Percentiles rank a stretch among this genome's conserved stretches.
Conservation (phyloP, 1,284 basidiomycete genomes). For the Rhodotorula sp. region DNA sequence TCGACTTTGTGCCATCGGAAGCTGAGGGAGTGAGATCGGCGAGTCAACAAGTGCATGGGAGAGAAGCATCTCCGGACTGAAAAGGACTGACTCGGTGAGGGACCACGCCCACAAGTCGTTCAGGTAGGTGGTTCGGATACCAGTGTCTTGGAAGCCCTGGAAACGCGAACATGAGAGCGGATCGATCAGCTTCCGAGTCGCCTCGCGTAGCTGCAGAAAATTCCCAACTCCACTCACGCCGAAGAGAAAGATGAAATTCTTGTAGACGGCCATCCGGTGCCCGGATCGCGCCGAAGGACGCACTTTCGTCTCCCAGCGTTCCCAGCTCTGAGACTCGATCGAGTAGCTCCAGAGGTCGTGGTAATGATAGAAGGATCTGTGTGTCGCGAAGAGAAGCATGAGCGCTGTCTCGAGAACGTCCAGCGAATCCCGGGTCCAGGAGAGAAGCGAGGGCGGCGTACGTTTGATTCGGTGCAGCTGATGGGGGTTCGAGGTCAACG, state of each 20-base stretch:
- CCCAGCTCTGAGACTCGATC: constrained; percentile 74
- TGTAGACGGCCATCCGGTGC: constrained; percentile 90
- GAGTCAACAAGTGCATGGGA: too few relatives aligned
- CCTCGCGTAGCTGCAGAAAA: neutral
- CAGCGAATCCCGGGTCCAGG: neutral
- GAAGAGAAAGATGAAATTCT: constrained; percentile 79
- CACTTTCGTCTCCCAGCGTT: constrained; percentile 82
- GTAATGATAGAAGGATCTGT: constrained; percentile 77
- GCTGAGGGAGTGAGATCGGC: constrained; percentile 56
- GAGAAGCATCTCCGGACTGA: neutral
- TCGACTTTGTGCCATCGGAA: constrained; percentile 85
- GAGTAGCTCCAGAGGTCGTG: constrained; percentile 72
- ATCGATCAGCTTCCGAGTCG: neutral
- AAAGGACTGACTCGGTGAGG: constrained; percentile 26
- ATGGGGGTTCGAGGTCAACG: constrained; percentile 44
- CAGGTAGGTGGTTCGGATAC: constrained; percentile 42
- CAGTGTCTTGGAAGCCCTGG: constrained; percentile 35
- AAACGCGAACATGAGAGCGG: too few relatives aligned
- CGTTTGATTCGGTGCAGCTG: constrained; percentile 69
- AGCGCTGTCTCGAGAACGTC: neutral
- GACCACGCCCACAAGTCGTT: constrained; percentile 45
- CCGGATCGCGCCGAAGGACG: constrained; percentile 79
- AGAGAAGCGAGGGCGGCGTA: neutral
- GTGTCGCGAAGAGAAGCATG: neutral
- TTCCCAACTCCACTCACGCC: constrained; percentile 51